Percentiles rank a stretch among this genome's conserved stretches.
phyloP scores from a whole-genome alignment of 805 yeast species.

The Metschnikowia continentalis region DNA sequence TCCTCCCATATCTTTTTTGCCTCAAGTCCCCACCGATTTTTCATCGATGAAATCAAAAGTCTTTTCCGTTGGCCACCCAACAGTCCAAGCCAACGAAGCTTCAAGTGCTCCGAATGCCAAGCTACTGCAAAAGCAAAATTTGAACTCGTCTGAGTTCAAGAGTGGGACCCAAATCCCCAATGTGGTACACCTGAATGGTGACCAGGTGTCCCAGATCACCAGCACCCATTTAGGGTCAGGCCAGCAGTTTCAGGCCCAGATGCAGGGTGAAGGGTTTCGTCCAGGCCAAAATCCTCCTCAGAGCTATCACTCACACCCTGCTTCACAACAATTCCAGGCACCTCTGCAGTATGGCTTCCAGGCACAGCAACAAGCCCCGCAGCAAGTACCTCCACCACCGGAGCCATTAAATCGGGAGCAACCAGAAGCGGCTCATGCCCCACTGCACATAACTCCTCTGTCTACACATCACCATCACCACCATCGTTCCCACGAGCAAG shows the following conservation, averaged over 20 bases:
- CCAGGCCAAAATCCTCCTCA: background rate
- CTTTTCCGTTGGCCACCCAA: background rate
- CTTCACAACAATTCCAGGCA: slow-evolving; percentile 2
- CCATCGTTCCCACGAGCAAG: slow-evolving; percentile 7
- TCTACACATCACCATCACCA: slow-evolving; percentile 9
- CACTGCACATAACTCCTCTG: background rate
- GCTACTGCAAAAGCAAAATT: background rate
- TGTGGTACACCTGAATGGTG: background rate
- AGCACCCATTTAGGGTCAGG: background rate
- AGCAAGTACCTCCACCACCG: background rate
- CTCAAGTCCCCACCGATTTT: background rate
- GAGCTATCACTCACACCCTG: background rate
- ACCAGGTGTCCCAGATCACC: background rate
- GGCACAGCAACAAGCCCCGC: background rate
- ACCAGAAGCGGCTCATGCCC: background rate
- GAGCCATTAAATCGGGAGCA: background rate
- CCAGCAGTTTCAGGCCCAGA: background rate
- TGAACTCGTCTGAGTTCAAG: background rate
- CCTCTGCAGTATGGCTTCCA: slow-evolving; percentile 4
- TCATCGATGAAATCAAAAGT: background rate
- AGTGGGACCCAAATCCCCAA: background rate
- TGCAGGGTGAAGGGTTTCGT: background rate
- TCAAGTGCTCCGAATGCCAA: background rate
- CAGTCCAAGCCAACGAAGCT: background rate
- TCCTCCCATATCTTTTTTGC: slow-evolving; percentile 29